Conservation (phyloP, 2,329 filamentous ascomycete genomes). For the Paradendryphiella salina region DNA sequence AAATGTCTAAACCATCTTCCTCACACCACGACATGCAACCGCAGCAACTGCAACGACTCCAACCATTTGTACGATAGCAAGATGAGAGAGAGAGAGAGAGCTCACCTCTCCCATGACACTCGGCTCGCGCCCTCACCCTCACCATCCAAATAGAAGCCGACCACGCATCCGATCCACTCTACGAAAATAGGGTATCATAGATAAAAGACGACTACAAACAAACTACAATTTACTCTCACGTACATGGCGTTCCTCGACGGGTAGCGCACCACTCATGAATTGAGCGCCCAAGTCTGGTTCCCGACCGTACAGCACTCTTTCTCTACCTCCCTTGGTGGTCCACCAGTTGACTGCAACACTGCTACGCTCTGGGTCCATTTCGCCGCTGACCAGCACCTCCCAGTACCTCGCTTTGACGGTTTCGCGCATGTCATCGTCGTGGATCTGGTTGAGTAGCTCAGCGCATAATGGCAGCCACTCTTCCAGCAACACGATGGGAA, state of each 20-base stretch:
- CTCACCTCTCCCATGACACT: too few species aligned
- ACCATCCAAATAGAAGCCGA: too few species aligned
- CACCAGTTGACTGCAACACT: conserved; percentile 84
- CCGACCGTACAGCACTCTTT: conserved; percentile 60
- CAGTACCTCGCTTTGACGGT: conserved; percentile 73
- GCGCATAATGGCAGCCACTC: conserved; percentile 80
- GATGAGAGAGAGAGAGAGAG: too few species aligned
- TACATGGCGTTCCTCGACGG: conserved; percentile 28
- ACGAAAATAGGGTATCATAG: conserved; percentile 7
- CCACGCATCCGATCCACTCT: too few species aligned
- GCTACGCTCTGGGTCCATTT: conserved; percentile 86
- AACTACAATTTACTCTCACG: conserved; percentile 56
- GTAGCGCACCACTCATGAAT: conserved; percentile 61
- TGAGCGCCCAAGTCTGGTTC: conserved; percentile 48
- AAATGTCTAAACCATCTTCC: too few species aligned
- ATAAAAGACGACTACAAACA: conserved; percentile 1
- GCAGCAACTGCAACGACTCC: too few species aligned
- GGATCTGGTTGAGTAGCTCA: conserved; percentile 66
- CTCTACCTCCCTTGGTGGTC: conserved; percentile 66
- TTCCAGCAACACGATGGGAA: conserved; percentile 70
- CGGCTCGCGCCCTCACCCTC: too few species aligned
- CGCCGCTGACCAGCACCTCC: conserved; percentile 76
- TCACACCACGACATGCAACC: too few species aligned
- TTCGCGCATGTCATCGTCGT: conserved; percentile 64
- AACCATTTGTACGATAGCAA: too few species aligned